Base-by-base conservation (phyloP, 2,329 filamentous ascomycete genomes). In the Exophiala mesophila region DNA sequence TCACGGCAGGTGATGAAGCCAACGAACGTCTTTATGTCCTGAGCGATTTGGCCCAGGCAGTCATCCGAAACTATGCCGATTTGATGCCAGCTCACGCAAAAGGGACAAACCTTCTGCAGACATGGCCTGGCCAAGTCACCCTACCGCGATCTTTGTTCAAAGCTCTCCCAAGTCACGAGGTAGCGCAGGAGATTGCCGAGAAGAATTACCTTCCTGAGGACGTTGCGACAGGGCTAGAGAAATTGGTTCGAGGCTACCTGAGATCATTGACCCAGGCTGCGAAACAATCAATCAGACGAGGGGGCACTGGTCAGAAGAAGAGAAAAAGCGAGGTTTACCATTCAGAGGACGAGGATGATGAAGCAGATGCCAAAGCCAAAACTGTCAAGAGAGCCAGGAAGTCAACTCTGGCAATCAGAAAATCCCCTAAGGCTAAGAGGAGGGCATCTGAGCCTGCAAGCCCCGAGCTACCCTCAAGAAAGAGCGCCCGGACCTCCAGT, bases 21-120 rank as follows among this genome's bases (percentile, higher is more conserved):
- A 66, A 61, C n/a, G 61, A 60, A 19, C 62, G 66, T 49, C 73
- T 98, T 1, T 94, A 96, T 60, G 80, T 89, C 4, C 67, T 98
- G 26, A 89, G 87, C 38, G 92, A 98, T 63, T 75, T 98, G 7
- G 80, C 89, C 0, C 86, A 92, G 63, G 77, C 82, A 3, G 75
- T 90, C 9, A 83, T 96, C 45, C 79, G 87, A 35, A 82, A 83
- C 54, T 98, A 85, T 73, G 86, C 92, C 61, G 88, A 95, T 50
- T 77, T 82, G 54, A 86, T 85, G 59, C 83, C 82, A 30, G 96
- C 90, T 83, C 66, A 69, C 37, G 64, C 68, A 40, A 67, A 66
- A 46, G 57, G 61, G 8, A 61, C 62, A 17, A 70, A 63, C 44
- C 82, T 78, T 30, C 83, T 97, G 59, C 85, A 92, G 59, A 83